Evolutionary conservation across 2,329 filamentous ascomycete species (phyloP).

Genomic region (Sporothrix luriei): DNA sequence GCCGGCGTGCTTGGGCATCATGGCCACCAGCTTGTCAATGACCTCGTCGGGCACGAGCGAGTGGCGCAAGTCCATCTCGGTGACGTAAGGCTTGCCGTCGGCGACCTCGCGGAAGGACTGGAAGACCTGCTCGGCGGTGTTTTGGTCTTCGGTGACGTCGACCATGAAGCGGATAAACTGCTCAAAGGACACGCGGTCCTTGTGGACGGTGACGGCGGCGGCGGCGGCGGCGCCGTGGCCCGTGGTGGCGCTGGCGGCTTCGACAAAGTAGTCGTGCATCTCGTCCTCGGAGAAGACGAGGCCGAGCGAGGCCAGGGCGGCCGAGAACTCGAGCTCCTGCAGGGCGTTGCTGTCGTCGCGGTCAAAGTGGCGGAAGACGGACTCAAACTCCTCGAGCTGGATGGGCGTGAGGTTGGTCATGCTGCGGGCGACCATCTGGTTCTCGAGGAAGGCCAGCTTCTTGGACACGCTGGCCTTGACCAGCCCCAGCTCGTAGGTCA

Average conservation of each 20-base stretch:
- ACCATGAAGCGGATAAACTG: slow-evolving; percentile 99
- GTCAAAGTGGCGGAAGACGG: slow-evolving; percentile 97
- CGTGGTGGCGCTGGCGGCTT: slow-evolving; percentile 65
- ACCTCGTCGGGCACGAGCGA: slow-evolving; percentile 95
- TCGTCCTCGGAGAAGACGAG: slow-evolving; percentile 96
- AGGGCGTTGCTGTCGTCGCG: slow-evolving; percentile 87
- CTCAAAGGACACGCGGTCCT: slow-evolving; percentile 87
- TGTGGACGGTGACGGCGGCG: slow-evolving; percentile 45
- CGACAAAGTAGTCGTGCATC: slow-evolving; percentile 93
- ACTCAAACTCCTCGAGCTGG: slow-evolving; percentile 97
- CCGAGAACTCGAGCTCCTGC: slow-evolving; percentile 92
- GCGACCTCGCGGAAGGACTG: slow-evolving; percentile 97
- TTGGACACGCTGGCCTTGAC: slow-evolving; percentile 92
- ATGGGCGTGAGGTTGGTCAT: slow-evolving; percentile 99
- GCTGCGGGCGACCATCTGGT: slow-evolving; percentile 95
- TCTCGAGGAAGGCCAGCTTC: slow-evolving; percentile 94
- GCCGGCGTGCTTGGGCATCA: slow-evolving; percentile 81
- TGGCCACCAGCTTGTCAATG: slow-evolving; percentile 85
- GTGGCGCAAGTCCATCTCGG: slow-evolving; percentile 93
- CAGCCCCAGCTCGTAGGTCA: slow-evolving; percentile 88
- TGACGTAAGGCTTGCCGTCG: slow-evolving; percentile 98
- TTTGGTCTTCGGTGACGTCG: slow-evolving; percentile 97
- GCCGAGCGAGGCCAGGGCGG: slow-evolving; percentile 89
- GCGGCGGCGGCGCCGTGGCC: slow-evolving; percentile 10
- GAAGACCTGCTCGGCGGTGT: slow-evolving; percentile 97